These are phyloP conservation scores for Globisporangium rhizosaccharum DNA, from an alignment of 352 stramenopile species.

Conservation along the genomic window DNA sequence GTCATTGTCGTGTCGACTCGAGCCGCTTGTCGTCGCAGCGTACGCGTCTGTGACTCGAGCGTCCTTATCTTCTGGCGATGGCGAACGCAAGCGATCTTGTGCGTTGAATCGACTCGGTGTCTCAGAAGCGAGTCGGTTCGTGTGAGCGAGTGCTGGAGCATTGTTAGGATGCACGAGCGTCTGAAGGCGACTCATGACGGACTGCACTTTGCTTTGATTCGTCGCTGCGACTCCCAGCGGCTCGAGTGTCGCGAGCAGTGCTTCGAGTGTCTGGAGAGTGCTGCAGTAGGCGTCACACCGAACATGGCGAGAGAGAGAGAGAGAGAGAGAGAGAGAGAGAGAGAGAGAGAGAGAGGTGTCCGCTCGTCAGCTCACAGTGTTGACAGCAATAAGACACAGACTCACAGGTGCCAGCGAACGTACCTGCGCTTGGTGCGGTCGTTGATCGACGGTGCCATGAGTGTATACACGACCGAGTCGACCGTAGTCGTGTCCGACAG, in stretches of 20 bases:
- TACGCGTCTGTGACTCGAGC: not conserved
- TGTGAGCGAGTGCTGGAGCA: not conserved
- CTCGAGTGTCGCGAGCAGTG: constrained; percentile 6
- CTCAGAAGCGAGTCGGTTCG: no score
- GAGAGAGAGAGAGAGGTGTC: not conserved
- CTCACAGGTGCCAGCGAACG: not conserved
- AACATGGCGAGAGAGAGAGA: not conserved
- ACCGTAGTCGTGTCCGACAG: constrained; percentile 22
- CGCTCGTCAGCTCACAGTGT: no score
- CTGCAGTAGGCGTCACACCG: not conserved
- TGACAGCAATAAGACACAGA: not conserved
- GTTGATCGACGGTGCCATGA: constrained; percentile 5
- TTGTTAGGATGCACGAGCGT: not conserved
- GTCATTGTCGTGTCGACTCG: not conserved
- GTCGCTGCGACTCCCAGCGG: not conserved
- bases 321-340: no score
- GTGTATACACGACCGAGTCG: constrained; percentile 6
- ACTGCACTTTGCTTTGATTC: constrained; percentile 1
- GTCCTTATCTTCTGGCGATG: not conserved
- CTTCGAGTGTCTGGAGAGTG: constrained; percentile 7
- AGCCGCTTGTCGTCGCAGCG: not conserved
- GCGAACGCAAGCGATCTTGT: no score
- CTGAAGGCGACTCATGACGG: constrained; percentile 3
- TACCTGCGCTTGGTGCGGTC: constrained; percentile 11
- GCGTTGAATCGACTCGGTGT: no score